Evolutionary conservation across 2,329 filamentous ascomycete genomes (phyloP), one percentile per base, ranked within the genome.

Genomic region (Fusarium neocosmosporiellum): DNA sequence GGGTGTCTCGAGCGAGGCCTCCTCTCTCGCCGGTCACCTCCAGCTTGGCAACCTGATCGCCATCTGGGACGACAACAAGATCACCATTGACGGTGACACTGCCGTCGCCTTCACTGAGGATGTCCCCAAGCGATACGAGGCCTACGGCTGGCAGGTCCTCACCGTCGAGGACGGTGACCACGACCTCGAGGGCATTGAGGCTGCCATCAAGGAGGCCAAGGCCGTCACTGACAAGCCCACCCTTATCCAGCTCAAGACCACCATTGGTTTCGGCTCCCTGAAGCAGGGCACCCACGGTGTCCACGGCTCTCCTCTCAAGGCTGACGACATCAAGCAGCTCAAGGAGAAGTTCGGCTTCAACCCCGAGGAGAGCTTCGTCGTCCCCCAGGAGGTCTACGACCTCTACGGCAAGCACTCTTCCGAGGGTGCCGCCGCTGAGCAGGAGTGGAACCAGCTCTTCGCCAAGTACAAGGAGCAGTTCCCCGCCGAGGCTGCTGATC

Each of bases 11-110:
- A 90, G 91, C 81, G 96, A 99, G 88, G 96, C 96, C 80, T 94
- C 89, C 78, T 98, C 95, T 70, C 89, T 95, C 78, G 96, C 96
- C 78, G 96, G 96, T 81, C 96, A 99, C 88, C 90, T 98, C 84
- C 93, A 98, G 90, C 91, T 99, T 75, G 96, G 96, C 83, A 99
- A 98, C 90, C 89, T 99, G 81, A 98, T 98, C 85, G 91, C 90
- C 85, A 90, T 99, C 86, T 99, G 96, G 85, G 96, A 99, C 82
- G 96, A 99, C 89, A 99, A 99, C 91, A 93, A 98, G 85, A 98
- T 99, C 82, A 97, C 89, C 79, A 92, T 91, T 82, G 96, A 99
- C 82, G 96, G 96, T 85, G 93, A 98, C 88, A 98, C 93, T 86
- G 96, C 96, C 87, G 92, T 90, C 81, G 93, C 96, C 77, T 98